These are phyloP conservation scores for Tricholomella constricta DNA, from an alignment of 768 basidiomycete species.

Conservation along the genomic window DNA sequence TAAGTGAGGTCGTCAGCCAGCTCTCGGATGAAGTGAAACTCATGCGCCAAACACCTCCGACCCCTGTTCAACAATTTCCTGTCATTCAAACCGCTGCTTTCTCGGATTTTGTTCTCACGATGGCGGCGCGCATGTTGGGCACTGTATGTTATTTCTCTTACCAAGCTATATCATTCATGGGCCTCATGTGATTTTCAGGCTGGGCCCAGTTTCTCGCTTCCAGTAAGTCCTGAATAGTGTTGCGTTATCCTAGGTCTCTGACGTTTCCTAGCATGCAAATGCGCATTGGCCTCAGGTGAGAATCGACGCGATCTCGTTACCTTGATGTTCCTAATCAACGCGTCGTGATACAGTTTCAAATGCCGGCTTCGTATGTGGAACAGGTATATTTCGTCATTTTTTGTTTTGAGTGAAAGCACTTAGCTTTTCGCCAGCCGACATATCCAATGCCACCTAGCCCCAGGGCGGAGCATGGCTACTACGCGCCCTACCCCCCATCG, in stretches of 20 bases:
- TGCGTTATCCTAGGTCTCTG: neutral
- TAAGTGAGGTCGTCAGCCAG: neutral
- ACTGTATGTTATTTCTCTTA: too few relatives aligned
- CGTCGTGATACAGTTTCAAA: neutral
- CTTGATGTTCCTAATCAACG: neutral
- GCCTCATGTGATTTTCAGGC: neutral
- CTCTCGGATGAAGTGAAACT: neutral
- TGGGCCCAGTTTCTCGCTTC: neutral
- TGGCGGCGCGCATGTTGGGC: too few relatives aligned
- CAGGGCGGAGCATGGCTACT: neutral
- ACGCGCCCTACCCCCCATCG: neutral
- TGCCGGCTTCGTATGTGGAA: neutral
- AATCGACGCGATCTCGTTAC: neutral
- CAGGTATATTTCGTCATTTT: neutral
- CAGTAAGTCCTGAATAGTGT: neutral
- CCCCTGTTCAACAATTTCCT: neutral
- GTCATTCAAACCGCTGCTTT: neutral
- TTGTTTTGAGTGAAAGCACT: neutral
- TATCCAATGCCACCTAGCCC: neutral
- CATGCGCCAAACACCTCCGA: neutral
- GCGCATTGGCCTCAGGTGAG: neutral
- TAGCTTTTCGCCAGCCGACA: neutral
- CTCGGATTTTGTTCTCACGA: too few relatives aligned
- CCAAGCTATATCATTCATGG: too few relatives aligned
- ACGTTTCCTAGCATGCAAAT: neutral